Evolutionary conservation across 2,329 filamentous ascomycete species (phyloP).

Genomic region (Alternaria sp.): DNA sequence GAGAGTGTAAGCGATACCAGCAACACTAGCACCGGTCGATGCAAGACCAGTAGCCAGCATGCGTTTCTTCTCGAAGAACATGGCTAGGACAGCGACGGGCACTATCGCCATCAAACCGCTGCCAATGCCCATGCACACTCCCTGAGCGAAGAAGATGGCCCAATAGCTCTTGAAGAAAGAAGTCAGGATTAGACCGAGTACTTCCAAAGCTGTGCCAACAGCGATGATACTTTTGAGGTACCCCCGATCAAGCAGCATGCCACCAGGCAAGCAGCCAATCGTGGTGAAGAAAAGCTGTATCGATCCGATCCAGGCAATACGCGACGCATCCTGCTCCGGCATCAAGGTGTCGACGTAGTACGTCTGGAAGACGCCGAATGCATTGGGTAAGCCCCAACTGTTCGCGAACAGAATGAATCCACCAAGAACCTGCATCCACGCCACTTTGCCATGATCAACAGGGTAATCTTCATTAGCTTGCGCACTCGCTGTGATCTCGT

Average conservation of each 20-base stretch:
- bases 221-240: slow-evolving; percentile 39
- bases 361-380: slow-evolving; percentile 43
- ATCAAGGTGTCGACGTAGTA: slow-evolving; percentile 34
- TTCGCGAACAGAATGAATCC: slow-evolving; percentile 53
- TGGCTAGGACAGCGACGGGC: slow-evolving; percentile 36
- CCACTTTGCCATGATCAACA: slow-evolving; percentile 41
- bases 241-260: slow-evolving; percentile 38
- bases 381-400: slow-evolving; percentile 39
- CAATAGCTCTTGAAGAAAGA: slow-evolving; percentile 29
- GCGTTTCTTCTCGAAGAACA: slow-evolving; percentile 45
- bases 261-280: slow-evolving; percentile 38
- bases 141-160: slow-evolving; percentile 41
- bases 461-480: slow-evolving; percentile 16
- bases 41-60: slow-evolving; percentile 42
- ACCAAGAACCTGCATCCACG: slow-evolving; percentile 54
- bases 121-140: slow-evolving; percentile 44
- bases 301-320: slow-evolving; percentile 47
- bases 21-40: slow-evolving; percentile 43
- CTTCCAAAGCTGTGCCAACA: slow-evolving; percentile 34
- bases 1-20: slow-evolving; percentile 43
- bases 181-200: slow-evolving; percentile 25
- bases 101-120: slow-evolving; percentile 37
- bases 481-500: slow-evolving; percentile 13
- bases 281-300: slow-evolving; percentile 46
- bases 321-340: slow-evolving; percentile 18